phyloP scores from a whole-genome alignment of 257 asterid species.

The Penstemon newberryi region DNA sequence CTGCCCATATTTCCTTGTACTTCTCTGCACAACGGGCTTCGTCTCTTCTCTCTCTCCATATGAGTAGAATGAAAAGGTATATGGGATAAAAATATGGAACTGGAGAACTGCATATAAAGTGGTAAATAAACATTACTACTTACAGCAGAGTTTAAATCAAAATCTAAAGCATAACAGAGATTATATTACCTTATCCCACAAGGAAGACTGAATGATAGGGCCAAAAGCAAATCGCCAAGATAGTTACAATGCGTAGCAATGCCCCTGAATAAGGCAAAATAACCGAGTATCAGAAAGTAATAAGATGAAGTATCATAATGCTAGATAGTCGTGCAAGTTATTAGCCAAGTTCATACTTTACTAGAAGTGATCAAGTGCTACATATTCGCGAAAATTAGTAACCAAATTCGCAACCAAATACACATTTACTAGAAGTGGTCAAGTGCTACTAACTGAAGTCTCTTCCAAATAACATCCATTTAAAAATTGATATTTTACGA shows the following conservation, averaged over 20 bases:
- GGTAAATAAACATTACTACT: conserved; percentile 16
- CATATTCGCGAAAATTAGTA: too few species aligned
- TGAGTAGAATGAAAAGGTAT: conserved; percentile 77
- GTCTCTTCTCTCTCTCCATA: conserved; percentile 98
- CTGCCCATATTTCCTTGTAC: conserved; percentile 88
- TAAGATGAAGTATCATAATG: conserved; percentile 8
- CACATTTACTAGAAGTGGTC: neutral
- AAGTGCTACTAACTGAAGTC: neutral
- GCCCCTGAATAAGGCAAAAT: conserved; percentile 63
- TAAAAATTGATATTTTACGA: neutral
- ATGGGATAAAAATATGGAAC: conserved; percentile 88
- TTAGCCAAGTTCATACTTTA: neutral
- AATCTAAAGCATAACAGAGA: neutral
- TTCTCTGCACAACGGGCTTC: conserved; percentile 94
- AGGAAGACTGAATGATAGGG: conserved; percentile 91
- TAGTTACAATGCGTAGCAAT: conserved; percentile 94
- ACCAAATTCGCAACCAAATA: too few species aligned
- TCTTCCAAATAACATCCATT: neutral
- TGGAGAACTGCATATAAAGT: conserved; percentile 64
- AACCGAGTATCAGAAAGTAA: neutral
- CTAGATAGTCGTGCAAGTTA: neutral
- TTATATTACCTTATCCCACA: conserved; percentile 79
- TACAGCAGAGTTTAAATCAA: neutral
- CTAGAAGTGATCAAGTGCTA: neutral
- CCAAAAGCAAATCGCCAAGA: conserved; percentile 90